phyloP scores from a whole-genome alignment of 192 early-diverging fungal species.

The Ramicandelaber brevisporus region DNA sequence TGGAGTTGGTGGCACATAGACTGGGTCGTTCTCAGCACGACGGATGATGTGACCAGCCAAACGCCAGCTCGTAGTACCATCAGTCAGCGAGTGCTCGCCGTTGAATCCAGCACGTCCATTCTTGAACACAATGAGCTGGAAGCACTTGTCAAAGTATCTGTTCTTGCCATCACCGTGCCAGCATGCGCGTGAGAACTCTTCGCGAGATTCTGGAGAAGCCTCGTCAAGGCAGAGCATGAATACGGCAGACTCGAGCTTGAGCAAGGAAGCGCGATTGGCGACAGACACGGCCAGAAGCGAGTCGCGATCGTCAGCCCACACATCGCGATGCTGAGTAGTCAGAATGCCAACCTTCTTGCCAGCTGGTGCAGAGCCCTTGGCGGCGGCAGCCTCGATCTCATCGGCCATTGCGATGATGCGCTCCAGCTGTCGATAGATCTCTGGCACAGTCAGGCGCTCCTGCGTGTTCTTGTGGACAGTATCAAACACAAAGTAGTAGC shows the following conservation, averaged over 20 bases:
- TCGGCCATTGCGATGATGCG: constrained; percentile 34
- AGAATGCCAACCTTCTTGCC: constrained; percentile 28
- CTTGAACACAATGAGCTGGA: constrained; percentile 54
- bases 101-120: constrained; percentile 57
- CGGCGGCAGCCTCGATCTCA: constrained; percentile 11
- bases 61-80: constrained; percentile 53
- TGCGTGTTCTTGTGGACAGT: constrained; percentile 10
- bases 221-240: constrained; percentile 63
- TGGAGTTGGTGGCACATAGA: constrained; percentile 1
- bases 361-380: constrained; percentile 12
- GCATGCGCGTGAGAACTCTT: constrained; percentile 46
- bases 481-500: constrained; percentile 50
- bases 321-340: constrained; percentile 22
- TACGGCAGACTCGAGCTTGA: constrained; percentile 39
- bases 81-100: constrained; percentile 45
- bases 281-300: constrained; percentile 26
- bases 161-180: constrained; percentile 59
- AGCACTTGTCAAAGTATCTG: constrained; percentile 56
- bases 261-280: constrained; percentile 30
- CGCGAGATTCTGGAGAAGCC: constrained; percentile 31
- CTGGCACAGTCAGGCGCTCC: constrained; percentile 17
- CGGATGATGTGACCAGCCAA: constrained; percentile 39
- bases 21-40: constrained; percentile 19
- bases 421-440: constrained; percentile 36
- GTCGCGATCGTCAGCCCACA: constrained; percentile 23